A percentile compares a stretch with the other conserved stretches of the same genome.
phyloP scores from a whole-genome alignment of 2,329 filamentous ascomycete species.

The Albifimbria verrucaria region DNA sequence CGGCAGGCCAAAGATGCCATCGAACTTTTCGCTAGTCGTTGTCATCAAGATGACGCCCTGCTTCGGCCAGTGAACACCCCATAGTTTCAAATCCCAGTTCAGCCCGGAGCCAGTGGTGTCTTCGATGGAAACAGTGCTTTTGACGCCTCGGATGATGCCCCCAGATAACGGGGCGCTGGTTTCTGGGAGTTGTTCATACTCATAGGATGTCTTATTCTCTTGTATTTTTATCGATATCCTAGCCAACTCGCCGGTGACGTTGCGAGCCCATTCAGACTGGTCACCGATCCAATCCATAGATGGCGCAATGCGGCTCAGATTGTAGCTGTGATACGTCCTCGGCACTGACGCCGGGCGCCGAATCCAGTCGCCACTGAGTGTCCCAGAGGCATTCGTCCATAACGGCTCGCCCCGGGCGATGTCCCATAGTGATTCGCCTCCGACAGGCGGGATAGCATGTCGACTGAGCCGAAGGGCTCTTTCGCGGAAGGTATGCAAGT shows the following conservation, averaged over 20 bases:
- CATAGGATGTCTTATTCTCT: conserved; percentile 47
- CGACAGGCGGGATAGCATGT: conserved; percentile 44
- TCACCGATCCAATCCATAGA: conserved; percentile 61
- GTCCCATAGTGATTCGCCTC: conserved; percentile 38
- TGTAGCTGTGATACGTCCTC: conserved; percentile 50
- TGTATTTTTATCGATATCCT: conserved; percentile 65
- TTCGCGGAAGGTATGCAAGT: conserved; percentile 63
- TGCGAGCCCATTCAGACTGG: conserved; percentile 67
- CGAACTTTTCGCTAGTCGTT: conserved; percentile 90
- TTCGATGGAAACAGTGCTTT: conserved; percentile 67
- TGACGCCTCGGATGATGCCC: conserved; percentile 64
- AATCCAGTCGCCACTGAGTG: conserved; percentile 73
- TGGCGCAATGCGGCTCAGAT: conserved; percentile 63
- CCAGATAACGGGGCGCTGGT: conserved; percentile 36
- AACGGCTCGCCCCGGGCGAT: conserved; percentile 39
- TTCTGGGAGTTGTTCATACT: conserved; percentile 37
- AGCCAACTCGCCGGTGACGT: conserved; percentile 72
- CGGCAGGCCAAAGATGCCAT: conserved; percentile 85
- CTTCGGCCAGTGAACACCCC: conserved; percentile 83
- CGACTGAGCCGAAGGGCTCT: conserved; percentile 60
- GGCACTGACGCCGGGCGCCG: conserved; percentile 48
- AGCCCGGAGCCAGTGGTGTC: conserved; percentile 65
- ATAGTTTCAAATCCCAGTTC: conserved; percentile 75
- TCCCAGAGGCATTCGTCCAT: conserved; percentile 79
- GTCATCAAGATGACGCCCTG: conserved; percentile 77